Evolutionary conservation across 345 rosid genomes (phyloP).

Genomic region (Streptanthus diversifolius): DNA sequence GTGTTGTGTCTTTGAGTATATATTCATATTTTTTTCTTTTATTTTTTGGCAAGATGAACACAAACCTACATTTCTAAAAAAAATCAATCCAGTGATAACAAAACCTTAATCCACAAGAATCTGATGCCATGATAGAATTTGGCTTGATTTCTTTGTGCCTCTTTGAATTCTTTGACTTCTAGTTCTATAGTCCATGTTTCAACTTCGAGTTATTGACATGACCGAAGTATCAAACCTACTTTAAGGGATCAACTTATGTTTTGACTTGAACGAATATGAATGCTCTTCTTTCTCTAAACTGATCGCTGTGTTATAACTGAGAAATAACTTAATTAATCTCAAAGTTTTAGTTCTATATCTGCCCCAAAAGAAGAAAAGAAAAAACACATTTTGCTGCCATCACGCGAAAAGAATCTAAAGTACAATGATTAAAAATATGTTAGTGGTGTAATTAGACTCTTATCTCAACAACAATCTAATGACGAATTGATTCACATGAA

Average conservation of each 20-base stretch:
- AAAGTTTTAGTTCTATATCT: background rate
- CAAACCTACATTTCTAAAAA: background rate
- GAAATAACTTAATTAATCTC: background rate
- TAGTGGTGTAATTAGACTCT: slow-evolving; percentile 24
- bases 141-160: background rate
- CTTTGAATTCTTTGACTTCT: background rate
- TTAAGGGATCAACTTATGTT: background rate
- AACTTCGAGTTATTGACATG: background rate
- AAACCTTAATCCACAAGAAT: background rate
- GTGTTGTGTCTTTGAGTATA: background rate
- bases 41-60: background rate
- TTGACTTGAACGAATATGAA: background rate
- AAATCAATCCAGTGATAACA: background rate
- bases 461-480: slow-evolving; percentile 12
- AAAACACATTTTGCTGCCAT: background rate
- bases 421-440: slow-evolving; percentile 1
- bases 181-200: background rate
- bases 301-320: background rate
- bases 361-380: background rate
- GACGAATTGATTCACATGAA: slow-evolving; percentile 16
- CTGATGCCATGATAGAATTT: background rate
- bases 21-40: background rate
- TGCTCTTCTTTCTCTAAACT: background rate
- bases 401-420: background rate
- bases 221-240: background rate